Conservation (phyloP, 2,329 filamentous ascomycete genomes). For the Colletotrichum truncatum region DNA sequence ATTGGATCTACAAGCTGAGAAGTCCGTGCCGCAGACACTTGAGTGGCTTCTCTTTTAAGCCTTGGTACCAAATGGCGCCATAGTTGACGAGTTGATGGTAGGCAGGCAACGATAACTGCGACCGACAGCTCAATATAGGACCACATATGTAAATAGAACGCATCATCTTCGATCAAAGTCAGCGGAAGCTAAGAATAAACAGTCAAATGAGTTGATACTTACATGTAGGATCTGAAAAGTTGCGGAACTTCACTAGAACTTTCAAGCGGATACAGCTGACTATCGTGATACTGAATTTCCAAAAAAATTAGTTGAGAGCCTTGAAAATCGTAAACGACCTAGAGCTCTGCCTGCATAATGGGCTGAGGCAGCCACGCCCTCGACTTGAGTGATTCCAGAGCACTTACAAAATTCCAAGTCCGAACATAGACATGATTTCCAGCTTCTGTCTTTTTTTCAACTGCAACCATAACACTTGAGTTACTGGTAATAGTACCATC, state of each 20-base stretch:
- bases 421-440: constrained; percentile 47
- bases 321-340: no score
- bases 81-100: constrained; percentile 39
- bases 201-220: constrained; percentile 26
- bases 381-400: no score
- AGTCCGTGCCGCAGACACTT: background rate
- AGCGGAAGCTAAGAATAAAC: constrained; percentile 37
- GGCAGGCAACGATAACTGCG: constrained; percentile 51
- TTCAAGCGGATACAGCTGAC: constrained; percentile 48
- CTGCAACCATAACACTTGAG: constrained; percentile 41
- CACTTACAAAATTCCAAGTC: constrained; percentile 37
- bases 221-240: constrained; percentile 45
- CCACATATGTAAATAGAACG: constrained; percentile 52
- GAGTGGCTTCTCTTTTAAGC: background rate
- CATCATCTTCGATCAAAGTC: constrained; percentile 37
- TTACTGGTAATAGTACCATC: constrained; percentile 52
- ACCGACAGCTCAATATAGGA: constrained; percentile 55
- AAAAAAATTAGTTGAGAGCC: no score
- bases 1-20: background rate
- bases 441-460: constrained; percentile 46
- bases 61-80: constrained; percentile 18
- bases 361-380: no score
- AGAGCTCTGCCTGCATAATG: no score
- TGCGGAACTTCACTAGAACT: constrained; percentile 52
- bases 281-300: constrained; percentile 41